A percentile compares a stretch with the other conserved stretches of the same genome.
These are phyloP conservation scores for Colletotrichum abscissum DNA, from an alignment of 2,329 filamentous ascomycete species.

Conservation along the genomic window DNA sequence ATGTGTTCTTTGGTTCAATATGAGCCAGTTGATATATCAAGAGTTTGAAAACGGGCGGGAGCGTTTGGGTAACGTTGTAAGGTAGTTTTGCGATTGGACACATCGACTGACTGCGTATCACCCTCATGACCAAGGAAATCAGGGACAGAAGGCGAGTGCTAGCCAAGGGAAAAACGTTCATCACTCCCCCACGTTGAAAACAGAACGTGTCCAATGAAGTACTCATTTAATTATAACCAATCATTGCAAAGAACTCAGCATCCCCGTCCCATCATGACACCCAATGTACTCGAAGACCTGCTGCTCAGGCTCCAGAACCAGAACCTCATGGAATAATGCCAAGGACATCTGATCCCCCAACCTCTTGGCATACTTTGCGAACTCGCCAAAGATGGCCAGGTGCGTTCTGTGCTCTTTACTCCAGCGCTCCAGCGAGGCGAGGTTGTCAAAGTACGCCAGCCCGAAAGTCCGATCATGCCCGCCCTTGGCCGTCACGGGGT, in stretches of 20 bases:
- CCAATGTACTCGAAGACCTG: conserved; percentile 55
- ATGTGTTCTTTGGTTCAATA: too few species aligned
- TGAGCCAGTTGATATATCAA: too few species aligned
- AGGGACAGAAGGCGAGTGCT: too few species aligned
- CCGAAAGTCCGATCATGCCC: conserved; percentile 51
- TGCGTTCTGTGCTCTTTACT: conserved; percentile 52
- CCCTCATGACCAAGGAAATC: too few species aligned
- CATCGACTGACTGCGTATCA: too few species aligned
- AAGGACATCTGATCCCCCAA: conserved; percentile 48
- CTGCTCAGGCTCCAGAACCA: conserved; percentile 50
- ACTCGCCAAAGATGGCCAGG: conserved; percentile 52
- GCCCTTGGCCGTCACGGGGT: conserved; percentile 38
- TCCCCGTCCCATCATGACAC: conserved; percentile 50
- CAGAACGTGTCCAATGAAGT: too few species aligned
- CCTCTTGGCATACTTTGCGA: conserved; percentile 50
- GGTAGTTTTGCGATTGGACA: too few species aligned
- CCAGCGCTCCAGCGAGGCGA: conserved; percentile 52
- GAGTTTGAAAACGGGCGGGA: too few species aligned
- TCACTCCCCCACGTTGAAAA: too few species aligned
- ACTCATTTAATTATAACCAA: too few species aligned
- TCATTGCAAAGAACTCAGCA: conserved; percentile 36
- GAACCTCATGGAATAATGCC: conserved; percentile 53
- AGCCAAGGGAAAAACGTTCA: too few species aligned
- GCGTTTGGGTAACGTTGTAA: too few species aligned
- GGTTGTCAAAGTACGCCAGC: conserved; percentile 53